These are phyloP conservation scores for Eutrema salsugineum DNA, from an alignment of 441 rosid genomes.

Conservation along the genomic window DNA sequence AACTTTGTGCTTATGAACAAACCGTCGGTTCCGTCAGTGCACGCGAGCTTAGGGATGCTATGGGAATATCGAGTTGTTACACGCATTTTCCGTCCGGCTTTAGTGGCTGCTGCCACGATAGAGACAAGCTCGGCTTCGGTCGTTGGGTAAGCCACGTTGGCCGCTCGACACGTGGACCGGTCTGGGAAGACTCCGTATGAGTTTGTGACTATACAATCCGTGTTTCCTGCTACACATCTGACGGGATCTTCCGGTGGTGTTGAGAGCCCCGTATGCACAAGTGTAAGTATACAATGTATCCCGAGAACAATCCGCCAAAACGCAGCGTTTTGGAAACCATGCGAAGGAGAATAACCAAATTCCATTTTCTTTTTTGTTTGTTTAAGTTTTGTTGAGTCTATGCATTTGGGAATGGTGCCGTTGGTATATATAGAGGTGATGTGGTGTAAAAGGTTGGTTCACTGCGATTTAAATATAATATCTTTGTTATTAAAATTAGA, in stretches of 20 bases:
- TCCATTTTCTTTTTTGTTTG: neutral
- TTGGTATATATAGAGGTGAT: conserved; percentile 5
- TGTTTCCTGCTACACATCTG: conserved; percentile 41
- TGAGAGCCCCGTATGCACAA: conserved; percentile 23
- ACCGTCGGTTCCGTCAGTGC: conserved; percentile 57
- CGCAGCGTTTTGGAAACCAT: neutral
- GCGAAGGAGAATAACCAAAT: neutral
- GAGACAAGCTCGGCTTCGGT: conserved; percentile 56
- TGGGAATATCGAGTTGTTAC: conserved; percentile 71
- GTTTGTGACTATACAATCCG: conserved; percentile 58
- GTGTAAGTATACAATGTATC: conserved; percentile 14
- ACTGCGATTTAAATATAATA: neutral
- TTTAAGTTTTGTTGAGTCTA: neutral
- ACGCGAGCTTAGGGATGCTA: conserved; percentile 67
- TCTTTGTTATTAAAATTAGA: neutral
- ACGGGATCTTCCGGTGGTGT: conserved; percentile 65
- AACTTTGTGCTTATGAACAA: conserved; percentile 68
- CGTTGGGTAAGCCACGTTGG: conserved; percentile 51
- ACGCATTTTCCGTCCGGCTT: conserved; percentile 52
- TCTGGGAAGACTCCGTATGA: conserved; percentile 62
- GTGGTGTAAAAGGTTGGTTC: conserved; percentile 17
- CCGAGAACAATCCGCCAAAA: conserved; percentile 20
- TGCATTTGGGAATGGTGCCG: neutral
- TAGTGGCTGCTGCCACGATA: conserved; percentile 47
- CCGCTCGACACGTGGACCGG: conserved; percentile 55